Evolutionary conservation across 805 yeast species (phyloP).

Genomic region (Schwanniomyces vanrijiae): DNA sequence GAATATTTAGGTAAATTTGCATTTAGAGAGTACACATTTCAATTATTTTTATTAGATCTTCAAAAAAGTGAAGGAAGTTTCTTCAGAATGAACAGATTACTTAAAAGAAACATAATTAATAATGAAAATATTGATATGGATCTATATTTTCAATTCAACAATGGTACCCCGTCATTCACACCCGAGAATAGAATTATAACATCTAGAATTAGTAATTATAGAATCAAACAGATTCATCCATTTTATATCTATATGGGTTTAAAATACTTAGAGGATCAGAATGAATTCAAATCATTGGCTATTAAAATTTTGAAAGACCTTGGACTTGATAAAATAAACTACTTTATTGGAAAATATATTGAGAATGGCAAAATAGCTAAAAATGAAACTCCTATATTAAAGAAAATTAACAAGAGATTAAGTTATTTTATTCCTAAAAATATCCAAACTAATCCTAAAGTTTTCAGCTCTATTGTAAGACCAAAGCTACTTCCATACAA

Average conservation of each 20-base stretch:
- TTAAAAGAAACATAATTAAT: constrained; percentile 1
- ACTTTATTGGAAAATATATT: background rate
- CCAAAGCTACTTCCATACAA: constrained; percentile 6
- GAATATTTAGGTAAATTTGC: constrained; percentile 7
- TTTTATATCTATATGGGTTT: constrained; percentile 8
- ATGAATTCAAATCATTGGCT: background rate
- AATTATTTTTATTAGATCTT: constrained; percentile 2
- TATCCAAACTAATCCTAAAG: background rate
- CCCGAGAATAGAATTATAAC: constrained; percentile 2
- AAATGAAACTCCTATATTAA: background rate
- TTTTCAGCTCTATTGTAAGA: constrained; percentile 4
- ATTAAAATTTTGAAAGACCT: background rate
- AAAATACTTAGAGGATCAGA: constrained; percentile 6
- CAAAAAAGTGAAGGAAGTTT: constrained; percentile 3
- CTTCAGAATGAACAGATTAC: background rate
- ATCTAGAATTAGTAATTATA: background rate
- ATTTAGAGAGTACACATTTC: constrained; percentile 2
- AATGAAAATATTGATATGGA: background rate
- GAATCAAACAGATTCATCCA: constrained; percentile 4
- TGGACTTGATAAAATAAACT: background rate
- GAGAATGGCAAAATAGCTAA: background rate
- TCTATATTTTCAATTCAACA: background rate
- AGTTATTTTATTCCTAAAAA: constrained; percentile 1
- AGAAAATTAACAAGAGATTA: constrained; percentile 1
- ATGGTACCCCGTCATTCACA: background rate